A percentile compares a stretch with the other conserved stretches of the same genome.
Conservation (phyloP, 78 protist species). For the Thecamonas trahens region DNA sequence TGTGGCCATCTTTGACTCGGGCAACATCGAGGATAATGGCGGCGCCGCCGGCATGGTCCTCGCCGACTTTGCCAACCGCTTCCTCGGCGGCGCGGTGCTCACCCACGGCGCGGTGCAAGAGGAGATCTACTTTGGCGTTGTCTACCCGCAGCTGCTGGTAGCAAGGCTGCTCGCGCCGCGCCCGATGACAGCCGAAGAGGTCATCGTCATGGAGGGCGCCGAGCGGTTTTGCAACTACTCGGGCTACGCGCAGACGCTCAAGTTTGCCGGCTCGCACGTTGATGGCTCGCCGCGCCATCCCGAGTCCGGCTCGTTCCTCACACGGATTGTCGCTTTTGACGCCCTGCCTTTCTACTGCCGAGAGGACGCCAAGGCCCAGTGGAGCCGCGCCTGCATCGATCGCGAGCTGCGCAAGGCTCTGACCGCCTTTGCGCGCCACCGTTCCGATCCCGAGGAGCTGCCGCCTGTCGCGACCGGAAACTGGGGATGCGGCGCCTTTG, state of each 20-base stretch:
- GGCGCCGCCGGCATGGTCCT: no score
- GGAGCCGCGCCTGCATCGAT: no score
- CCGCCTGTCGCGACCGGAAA: conserved; percentile 25
- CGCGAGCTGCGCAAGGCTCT: conserved; percentile 18
- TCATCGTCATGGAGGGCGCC: conserved; percentile 11
- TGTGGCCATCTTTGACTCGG: no score
- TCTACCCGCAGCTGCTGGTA: conserved; percentile 44
- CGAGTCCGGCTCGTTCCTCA: no score
- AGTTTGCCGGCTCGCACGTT: not conserved
- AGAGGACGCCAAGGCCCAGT: no score
- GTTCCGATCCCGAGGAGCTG: not conserved
- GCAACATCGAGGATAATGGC: no score
- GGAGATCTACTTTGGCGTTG: conserved; percentile 44
- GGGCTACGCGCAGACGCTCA: conserved; percentile 33
- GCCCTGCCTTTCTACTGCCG: no score
- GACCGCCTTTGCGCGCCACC: no score
- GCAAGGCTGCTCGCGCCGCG: conserved; percentile 14
- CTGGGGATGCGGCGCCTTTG: conserved; percentile 61
- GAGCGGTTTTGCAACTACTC: conserved; percentile 17
- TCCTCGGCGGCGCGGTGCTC: conserved; percentile 63
- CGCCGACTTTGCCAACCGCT: conserved; percentile 64
- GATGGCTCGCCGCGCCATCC: not conserved
- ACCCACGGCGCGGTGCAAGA: conserved; percentile 60
- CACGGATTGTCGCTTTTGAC: no score
- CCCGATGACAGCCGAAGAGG: conserved; percentile 10